These are phyloP conservation scores for Cenchrus fungigraminus DNA, from an alignment of 176 grass and related monocot genomes.

Conservation along the genomic window DNA sequence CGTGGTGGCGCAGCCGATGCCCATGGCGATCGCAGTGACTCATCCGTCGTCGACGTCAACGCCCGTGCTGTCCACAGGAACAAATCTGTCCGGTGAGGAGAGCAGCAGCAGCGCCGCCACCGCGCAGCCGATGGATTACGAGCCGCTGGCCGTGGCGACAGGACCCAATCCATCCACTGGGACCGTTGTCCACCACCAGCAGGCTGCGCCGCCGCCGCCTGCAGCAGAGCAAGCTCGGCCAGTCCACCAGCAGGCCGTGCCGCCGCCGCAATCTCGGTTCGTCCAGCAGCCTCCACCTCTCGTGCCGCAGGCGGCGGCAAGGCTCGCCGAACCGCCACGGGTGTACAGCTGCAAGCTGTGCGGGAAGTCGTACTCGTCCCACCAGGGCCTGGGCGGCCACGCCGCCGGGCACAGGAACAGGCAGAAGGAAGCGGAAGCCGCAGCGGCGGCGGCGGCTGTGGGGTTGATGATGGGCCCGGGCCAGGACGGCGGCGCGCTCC, in stretches of 20 bases:
- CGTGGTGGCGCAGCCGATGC: background rate
- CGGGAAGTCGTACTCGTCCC: slow-evolving; percentile 6
- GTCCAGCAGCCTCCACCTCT: background rate
- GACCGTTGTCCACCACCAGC: background rate
- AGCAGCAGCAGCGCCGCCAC: slow-evolving; percentile 15
- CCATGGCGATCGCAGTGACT: background rate
- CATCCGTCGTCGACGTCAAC: background rate
- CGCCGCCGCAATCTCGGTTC: background rate
- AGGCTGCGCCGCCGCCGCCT: background rate
- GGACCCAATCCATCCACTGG: background rate
- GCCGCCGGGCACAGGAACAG: slow-evolving; percentile 44
- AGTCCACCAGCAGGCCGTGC: background rate
- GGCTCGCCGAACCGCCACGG: background rate
- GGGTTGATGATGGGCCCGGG: background rate
- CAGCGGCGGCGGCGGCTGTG: slow-evolving; percentile 7
- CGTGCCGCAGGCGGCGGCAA: background rate
- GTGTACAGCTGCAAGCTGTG: slow-evolving; percentile 34
- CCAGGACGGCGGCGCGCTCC: background rate
- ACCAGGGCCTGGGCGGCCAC: slow-evolving; percentile 53
- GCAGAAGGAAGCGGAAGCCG: background rate
- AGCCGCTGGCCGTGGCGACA: background rate
- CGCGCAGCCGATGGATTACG: background rate
- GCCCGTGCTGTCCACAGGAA: background rate
- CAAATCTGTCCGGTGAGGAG: background rate
- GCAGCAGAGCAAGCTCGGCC: background rate